These are phyloP conservation scores for Calonectria hongkongensis DNA, from an alignment of 2,329 filamentous ascomycete genomes.

Conservation along the genomic window DNA sequence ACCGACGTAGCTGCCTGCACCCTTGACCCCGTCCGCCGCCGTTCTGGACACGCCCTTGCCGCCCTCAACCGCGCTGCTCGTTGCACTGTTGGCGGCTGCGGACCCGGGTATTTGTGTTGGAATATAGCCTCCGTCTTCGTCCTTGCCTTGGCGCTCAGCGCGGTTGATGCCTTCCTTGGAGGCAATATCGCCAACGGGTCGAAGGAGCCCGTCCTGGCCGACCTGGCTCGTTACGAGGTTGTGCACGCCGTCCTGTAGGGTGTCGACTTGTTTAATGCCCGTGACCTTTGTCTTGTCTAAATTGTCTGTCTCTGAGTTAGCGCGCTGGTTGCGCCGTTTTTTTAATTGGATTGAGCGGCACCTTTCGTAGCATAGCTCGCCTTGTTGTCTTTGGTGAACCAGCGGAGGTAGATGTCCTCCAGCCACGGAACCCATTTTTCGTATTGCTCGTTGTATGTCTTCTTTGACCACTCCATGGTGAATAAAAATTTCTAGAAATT, in stretches of 20 bases:
- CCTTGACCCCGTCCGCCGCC: slow-evolving; percentile 55
- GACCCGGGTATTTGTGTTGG: slow-evolving; percentile 57
- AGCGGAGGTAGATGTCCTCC: slow-evolving; percentile 82
- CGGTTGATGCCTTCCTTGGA: slow-evolving; percentile 81
- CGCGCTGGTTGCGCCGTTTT: accelerated
- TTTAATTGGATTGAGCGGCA: slow-evolving; percentile 58
- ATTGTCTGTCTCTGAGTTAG: slow-evolving; percentile 68
- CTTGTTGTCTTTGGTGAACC: slow-evolving; percentile 87
- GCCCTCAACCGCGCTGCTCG: slow-evolving; percentile 55
- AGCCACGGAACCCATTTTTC: slow-evolving; percentile 86
- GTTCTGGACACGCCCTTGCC: slow-evolving; percentile 56
- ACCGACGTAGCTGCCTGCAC: slow-evolving; percentile 57
- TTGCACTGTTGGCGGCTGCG: slow-evolving; percentile 52
- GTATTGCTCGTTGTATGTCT: slow-evolving; percentile 83
- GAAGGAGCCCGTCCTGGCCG: slow-evolving; percentile 79
- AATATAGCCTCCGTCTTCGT: slow-evolving; percentile 73
- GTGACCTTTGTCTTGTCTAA: slow-evolving; percentile 83
- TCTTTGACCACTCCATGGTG: slow-evolving; percentile 73
- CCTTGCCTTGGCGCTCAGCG: slow-evolving; percentile 78
- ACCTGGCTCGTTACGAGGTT: slow-evolving; percentile 77
- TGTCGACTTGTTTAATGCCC: slow-evolving; percentile 79
- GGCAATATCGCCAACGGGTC: slow-evolving; percentile 77
- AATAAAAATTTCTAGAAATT: neutral
- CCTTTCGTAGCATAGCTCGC: slow-evolving; percentile 82
- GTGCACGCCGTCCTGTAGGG: slow-evolving; percentile 80